These are phyloP conservation scores for Cryphonectria radicalis DNA, from an alignment of 2,329 filamentous ascomycete species.

Conservation along the genomic window DNA sequence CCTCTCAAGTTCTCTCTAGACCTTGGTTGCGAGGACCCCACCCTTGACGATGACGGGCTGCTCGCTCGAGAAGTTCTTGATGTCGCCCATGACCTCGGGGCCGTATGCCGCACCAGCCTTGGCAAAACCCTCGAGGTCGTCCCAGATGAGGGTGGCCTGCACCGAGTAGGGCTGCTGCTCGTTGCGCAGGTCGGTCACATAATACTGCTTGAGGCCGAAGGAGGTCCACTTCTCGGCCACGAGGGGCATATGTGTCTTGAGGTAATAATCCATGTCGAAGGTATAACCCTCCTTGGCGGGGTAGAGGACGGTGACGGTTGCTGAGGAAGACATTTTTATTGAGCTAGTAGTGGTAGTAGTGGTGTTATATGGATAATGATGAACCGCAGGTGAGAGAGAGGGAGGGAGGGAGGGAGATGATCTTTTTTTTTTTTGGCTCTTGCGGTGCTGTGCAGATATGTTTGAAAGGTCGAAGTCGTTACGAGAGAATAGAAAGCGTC, in stretches of 20 bases:
- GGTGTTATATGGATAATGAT: background rate
- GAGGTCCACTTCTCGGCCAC: conserved; percentile 44
- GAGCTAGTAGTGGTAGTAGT: background rate
- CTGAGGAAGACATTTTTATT: conserved; percentile 24
- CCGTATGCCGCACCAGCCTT: conserved; percentile 28
- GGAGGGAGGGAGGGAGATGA: no score
- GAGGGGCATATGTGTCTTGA: conserved; percentile 51
- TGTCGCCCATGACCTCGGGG: conserved; percentile 36
- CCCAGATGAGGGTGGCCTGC: conserved; percentile 39
- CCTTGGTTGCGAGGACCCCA: background rate
- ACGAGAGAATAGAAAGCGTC: background rate
- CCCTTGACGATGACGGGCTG: conserved; percentile 26
- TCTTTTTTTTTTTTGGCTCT: background rate
- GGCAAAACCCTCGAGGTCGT: conserved; percentile 34
- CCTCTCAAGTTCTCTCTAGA: background rate
- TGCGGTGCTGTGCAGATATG: background rate
- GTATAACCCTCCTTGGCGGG: conserved; percentile 43
- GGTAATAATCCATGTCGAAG: conserved; percentile 56
- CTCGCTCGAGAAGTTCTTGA: conserved; percentile 40
- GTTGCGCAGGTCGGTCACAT: conserved; percentile 34
- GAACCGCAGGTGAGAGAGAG: background rate
- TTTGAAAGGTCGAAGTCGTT: background rate
- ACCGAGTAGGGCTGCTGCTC: conserved; percentile 33
- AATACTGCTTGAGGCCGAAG: conserved; percentile 44
- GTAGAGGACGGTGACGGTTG: conserved; percentile 43